Conservation (phyloP, 805 yeast species). For the Lachancea sp. region DNA sequence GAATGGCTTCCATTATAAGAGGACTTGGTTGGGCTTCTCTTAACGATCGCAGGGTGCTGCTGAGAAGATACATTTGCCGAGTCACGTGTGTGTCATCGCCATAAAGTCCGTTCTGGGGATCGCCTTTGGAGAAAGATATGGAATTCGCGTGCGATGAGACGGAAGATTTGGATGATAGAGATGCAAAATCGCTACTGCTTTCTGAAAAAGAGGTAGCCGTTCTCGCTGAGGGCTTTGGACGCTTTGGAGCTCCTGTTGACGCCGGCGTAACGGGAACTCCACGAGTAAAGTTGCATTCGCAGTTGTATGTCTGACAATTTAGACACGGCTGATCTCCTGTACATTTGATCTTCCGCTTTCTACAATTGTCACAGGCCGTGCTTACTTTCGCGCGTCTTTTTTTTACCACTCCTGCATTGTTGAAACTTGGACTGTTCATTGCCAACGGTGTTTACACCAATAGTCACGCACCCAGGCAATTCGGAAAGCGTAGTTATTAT, state of each 20-base stretch:
- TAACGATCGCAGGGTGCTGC: not conserved
- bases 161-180: not conserved
- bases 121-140: not conserved
- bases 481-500: no score
- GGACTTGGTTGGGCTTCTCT: not conserved
- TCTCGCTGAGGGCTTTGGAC: not conserved
- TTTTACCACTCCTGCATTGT: not conserved
- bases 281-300: constrained; percentile 22
- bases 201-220: not conserved
- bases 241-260: not conserved
- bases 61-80: constrained; percentile 12
- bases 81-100: constrained; percentile 18
- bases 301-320: constrained; percentile 27
- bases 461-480: no score
- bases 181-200: not conserved
- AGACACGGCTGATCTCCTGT: constrained; percentile 31
- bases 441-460: not conserved
- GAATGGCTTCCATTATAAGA: constrained; percentile 10
- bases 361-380: constrained; percentile 30
- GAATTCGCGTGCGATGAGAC: not conserved
- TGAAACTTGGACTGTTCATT: not conserved
- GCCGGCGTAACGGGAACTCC: not conserved
- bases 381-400: constrained; percentile 17
- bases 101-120: constrained; percentile 15
- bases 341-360: constrained; percentile 31